phyloP scores from a whole-genome alignment of 805 yeast genomes.

The Metschnikowia bowlesiae region DNA sequence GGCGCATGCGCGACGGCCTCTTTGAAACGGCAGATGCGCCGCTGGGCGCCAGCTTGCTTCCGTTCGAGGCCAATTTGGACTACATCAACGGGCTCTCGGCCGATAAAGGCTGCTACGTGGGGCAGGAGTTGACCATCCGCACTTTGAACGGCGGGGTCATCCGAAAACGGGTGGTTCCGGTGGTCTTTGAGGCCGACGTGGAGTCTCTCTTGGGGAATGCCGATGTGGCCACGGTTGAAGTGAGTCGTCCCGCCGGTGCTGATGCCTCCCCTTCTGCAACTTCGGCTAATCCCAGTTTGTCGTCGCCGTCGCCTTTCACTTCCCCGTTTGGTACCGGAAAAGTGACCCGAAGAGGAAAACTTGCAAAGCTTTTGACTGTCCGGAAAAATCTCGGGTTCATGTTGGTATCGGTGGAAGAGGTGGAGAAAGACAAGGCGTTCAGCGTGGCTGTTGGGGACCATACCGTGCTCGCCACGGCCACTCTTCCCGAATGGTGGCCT shows the following conservation, averaged over 20 bases:
- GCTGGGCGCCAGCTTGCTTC: conserved; percentile 42
- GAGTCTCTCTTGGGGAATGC: conserved; percentile 1
- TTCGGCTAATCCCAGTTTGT: neutral
- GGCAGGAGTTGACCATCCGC: conserved; percentile 92
- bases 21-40: conserved; percentile 36
- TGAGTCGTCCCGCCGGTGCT: conserved; percentile 4
- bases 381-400: conserved; percentile 65
- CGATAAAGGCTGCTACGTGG: conserved; percentile 93
- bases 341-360: conserved; percentile 27
- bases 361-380: conserved; percentile 48
- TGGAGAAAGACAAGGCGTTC: conserved; percentile 40
- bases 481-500: conserved; percentile 78
- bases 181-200: conserved; percentile 26
- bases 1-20: conserved; percentile 36
- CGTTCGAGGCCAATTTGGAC: conserved; percentile 83
- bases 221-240: conserved; percentile 14
- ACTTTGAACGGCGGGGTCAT: conserved; percentile 78
- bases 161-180: conserved; percentile 80
- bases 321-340: conserved; percentile 18
- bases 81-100: conserved; percentile 74
- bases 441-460: conserved; percentile 23
- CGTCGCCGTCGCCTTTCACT: neutral
- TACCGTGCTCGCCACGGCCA: conserved; percentile 46
- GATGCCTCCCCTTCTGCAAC: neutral
- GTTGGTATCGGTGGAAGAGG: conserved; percentile 44